phyloP scores from a whole-genome alignment of 495 filamentous ascomycete species.

The Talaromyces liani region DNA sequence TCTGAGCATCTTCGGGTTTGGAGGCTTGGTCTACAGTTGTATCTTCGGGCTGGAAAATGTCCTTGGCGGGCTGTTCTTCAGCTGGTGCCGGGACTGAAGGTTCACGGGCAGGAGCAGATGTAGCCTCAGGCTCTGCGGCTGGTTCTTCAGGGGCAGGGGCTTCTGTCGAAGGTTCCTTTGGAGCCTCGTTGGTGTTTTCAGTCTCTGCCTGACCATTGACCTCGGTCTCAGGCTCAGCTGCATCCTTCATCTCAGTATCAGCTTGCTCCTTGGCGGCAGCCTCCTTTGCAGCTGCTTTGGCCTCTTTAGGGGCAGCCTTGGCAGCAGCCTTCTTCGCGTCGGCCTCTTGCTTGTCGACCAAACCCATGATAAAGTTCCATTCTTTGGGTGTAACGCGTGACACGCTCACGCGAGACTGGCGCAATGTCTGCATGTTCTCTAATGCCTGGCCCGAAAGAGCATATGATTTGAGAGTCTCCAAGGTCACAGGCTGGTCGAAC shows the following conservation, averaged over 20 bases:
- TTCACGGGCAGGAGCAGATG: neutral
- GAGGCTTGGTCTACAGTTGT: neutral
- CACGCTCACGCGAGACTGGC: constrained; percentile 74
- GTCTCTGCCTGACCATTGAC: neutral
- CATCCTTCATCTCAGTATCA: neutral
- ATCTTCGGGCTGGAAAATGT: neutral
- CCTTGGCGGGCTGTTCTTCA: neutral
- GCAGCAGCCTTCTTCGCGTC: neutral
- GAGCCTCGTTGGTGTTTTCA: neutral
- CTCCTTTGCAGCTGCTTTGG: constrained; percentile 1
- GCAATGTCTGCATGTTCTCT: constrained; percentile 78
- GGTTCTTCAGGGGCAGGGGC: neutral
- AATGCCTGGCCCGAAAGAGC: constrained; percentile 52
- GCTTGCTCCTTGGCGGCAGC: neutral
- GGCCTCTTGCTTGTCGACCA: constrained; percentile 37
- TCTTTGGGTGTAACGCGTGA: constrained; percentile 63
- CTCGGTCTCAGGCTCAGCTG: neutral
- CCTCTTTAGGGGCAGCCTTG: neutral
- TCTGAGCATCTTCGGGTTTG: neutral
- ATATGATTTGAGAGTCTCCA: constrained; percentile 66
- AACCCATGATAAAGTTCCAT: constrained; percentile 70
- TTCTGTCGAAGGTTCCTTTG: neutral
- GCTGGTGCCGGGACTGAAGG: neutral
- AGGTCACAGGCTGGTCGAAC: constrained; percentile 60
- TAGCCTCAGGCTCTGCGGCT: neutral